Evolutionary conservation across 2,329 filamentous ascomycete species (phyloP).

Genomic region (Botrytis elliptica): DNA sequence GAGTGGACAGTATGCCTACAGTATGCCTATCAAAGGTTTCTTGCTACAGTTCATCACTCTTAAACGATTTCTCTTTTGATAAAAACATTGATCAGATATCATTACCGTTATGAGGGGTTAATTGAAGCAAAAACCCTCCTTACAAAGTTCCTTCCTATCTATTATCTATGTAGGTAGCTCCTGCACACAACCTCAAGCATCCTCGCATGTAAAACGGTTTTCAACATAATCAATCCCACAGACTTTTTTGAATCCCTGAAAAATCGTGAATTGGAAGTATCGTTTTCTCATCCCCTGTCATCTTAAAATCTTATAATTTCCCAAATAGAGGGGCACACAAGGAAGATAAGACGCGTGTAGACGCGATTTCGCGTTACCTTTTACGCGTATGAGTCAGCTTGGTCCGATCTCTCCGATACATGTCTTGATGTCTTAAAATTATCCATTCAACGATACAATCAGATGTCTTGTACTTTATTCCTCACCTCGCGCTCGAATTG

Average conservation of each 20-base stretch:
- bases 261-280: neutral
- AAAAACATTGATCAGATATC: neutral
- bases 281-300: neutral
- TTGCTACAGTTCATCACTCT: neutral
- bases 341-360: constrained; percentile 1
- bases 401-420: neutral
- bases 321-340: constrained; percentile 6
- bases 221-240: neutral
- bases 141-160: neutral
- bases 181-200: constrained; percentile 13
- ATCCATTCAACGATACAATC: neutral
- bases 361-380: neutral
- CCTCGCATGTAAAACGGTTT: constrained; percentile 6
- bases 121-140: neutral
- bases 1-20: neutral
- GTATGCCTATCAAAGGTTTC: neutral
- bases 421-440: neutral
- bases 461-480: neutral
- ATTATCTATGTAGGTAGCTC: neutral
- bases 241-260: neutral
- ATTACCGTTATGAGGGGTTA: neutral
- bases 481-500: neutral
- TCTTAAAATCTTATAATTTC: neutral
- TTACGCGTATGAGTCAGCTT: constrained; percentile 4
- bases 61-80: neutral